Percentiles rank a stretch among this genome's conserved stretches.
These are phyloP conservation scores for Penicillium fimorum DNA, from an alignment of 495 filamentous ascomycete genomes.

Conservation along the genomic window DNA sequence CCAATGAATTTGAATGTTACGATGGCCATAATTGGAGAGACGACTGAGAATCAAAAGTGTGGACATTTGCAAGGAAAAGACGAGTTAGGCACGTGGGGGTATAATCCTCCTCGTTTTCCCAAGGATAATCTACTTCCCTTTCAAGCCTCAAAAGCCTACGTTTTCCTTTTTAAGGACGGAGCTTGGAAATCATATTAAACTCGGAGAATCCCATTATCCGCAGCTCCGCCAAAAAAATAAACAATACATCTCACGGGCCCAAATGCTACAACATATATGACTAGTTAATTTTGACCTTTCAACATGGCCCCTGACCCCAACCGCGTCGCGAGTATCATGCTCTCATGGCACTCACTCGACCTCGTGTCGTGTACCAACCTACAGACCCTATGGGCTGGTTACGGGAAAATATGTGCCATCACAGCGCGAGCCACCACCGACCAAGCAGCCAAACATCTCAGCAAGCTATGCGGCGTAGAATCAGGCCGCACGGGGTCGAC, in stretches of 20 bases:
- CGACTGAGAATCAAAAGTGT: too few relatives aligned
- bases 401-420: slow-evolving; percentile 37
- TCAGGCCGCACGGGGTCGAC: slow-evolving; percentile 15
- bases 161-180: too few relatives aligned
- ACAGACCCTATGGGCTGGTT: slow-evolving; percentile 42
- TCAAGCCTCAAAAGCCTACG: too few relatives aligned
- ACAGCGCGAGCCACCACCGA: slow-evolving; percentile 29
- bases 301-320: slow-evolving; percentile 26
- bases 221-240: not conserved
- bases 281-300: not conserved
- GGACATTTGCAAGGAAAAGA: too few relatives aligned
- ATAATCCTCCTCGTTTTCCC: too few relatives aligned
- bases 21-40: too few relatives aligned
- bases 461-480: slow-evolving; percentile 25
- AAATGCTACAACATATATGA: too few relatives aligned
- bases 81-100: too few relatives aligned
- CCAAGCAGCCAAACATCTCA: slow-evolving; percentile 25
- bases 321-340: slow-evolving; percentile 34
- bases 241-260: too few relatives aligned
- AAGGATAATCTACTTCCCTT: too few relatives aligned
- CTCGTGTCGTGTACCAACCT: slow-evolving; percentile 35
- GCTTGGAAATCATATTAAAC: too few relatives aligned
- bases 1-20: too few relatives aligned
- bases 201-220: not conserved
- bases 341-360: slow-evolving; percentile 35